Evolutionary conservation across 305 asterid species (phyloP).

Genomic region (Solanum chacoense): DNA sequence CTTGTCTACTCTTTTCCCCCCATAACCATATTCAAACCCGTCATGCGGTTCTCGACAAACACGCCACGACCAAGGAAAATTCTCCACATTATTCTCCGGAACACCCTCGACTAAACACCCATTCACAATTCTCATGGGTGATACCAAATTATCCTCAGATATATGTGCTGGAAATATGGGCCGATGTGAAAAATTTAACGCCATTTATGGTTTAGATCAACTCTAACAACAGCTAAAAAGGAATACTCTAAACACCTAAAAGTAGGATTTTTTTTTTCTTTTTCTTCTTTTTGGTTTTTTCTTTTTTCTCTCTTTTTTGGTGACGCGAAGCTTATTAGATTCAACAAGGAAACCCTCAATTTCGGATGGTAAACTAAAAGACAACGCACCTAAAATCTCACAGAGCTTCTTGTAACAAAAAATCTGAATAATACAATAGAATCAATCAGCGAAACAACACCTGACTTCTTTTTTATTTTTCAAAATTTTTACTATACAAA

Average conservation of each 20-base stretch:
- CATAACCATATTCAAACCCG: conserved; percentile 14
- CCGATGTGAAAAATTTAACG: conserved; percentile 70
- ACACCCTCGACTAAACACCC: conserved; percentile 55
- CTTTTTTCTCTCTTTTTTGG: neutral
- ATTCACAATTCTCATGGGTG: conserved; percentile 49
- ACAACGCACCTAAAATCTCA: conserved; percentile 80
- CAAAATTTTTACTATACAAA: neutral
- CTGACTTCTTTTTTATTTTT: neutral
- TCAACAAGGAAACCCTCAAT: conserved; percentile 67
- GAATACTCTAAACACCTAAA: neutral
- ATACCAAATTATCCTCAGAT: conserved; percentile 48
- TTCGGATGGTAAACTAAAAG: conserved; percentile 64
- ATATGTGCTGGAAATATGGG: conserved; percentile 40
- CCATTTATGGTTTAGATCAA: conserved; percentile 40
- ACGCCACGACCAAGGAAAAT: conserved; percentile 26
- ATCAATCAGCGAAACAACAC: neutral
- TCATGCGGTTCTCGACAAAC: conserved; percentile 24
- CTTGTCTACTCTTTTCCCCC: conserved; percentile 29
- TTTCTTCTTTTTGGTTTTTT: neutral
- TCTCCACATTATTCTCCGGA: conserved; percentile 43
- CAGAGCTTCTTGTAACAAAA: conserved; percentile 47
- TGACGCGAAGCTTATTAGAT: conserved; percentile 7
- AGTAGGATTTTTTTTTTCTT: neutral
- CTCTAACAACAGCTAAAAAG: neutral
- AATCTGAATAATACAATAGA: neutral